Evolutionary conservation across 2,329 filamentous ascomycete genomes (phyloP), one percentile per base, ranked within the genome.

Genomic region (Aspergillus texensis): DNA sequence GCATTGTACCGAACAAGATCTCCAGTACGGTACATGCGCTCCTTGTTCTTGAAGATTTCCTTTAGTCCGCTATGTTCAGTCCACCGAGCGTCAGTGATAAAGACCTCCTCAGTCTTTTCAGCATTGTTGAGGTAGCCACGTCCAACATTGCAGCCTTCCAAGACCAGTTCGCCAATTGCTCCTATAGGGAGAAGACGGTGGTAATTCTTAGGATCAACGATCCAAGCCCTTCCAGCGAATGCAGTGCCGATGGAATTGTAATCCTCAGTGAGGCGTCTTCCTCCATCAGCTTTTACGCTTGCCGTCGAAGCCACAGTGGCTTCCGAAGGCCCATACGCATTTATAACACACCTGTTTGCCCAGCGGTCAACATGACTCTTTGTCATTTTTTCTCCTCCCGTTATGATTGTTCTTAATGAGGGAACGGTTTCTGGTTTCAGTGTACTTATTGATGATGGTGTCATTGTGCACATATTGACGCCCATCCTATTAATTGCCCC

Each of bases 401-500:
- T 74, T 2, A 77, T 72, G 52, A 86, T 69, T 0, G 75, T 77
- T 58, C 77, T 80, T 41, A 86, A 68, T 0, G 74, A 77, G 1
- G 82, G 81, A 1, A 85, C 77, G 14, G 75, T 77, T 41, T 77
- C 72, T 0, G 81, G 82, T 10, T 78, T 74, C 1, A 86, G 62
- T 0, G 81, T 77, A 24, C 79, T 77, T 0, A 86, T 85, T n/a
- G 90, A 80, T 0, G 86, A 81, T 2, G 87, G 85, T 0, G 88
- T 89, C 66, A 88, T 81, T 67, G 85, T 82, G 3, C 82, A 83
- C 79, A 81, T 83, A 55, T 81, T 85, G 34, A 83, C 83, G 19
- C 82, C 74, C 79, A 85, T 84, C 0, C 80, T 74, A 6, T 79
- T 78, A 34, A 89, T 84, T 0, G 80, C 81, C 2, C 80, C 82